These are phyloP conservation scores for Parasarocladium wereldwijsianum DNA, from an alignment of 2,329 filamentous ascomycete genomes.

Conservation along the genomic window DNA sequence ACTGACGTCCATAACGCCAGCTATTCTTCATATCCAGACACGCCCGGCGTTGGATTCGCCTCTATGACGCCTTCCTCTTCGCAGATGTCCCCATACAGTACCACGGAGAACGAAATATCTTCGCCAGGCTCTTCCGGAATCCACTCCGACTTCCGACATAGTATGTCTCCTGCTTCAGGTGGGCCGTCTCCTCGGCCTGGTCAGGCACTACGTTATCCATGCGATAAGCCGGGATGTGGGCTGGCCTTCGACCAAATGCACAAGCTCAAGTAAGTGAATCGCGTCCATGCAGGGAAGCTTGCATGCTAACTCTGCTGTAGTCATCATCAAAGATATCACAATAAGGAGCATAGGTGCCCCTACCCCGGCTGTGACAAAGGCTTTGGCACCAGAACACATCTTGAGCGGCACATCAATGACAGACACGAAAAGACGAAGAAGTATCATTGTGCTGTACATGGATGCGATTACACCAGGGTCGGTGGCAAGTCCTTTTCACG, in stretches of 20 bases:
- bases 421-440: slow-evolving; percentile 45
- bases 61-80: slow-evolving; percentile 27
- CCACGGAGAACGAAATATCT: slow-evolving; percentile 23
- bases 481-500: slow-evolving; percentile 45
- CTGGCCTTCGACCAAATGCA: slow-evolving; percentile 41
- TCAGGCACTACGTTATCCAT: slow-evolving; percentile 13
- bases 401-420: slow-evolving; percentile 48
- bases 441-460: slow-evolving; percentile 39
- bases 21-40: slow-evolving; percentile 26
- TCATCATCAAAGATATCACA: slow-evolving; percentile 47
- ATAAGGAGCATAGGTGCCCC: slow-evolving; percentile 41
- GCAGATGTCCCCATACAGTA: slow-evolving; percentile 31
- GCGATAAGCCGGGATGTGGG: slow-evolving; percentile 21
- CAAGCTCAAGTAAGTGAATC: slow-evolving; percentile 42
- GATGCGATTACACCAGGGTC: slow-evolving; percentile 39
- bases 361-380: slow-evolving; percentile 37
- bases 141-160: slow-evolving; percentile 21
- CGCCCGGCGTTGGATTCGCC: slow-evolving; percentile 22
- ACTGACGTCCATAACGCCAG: slow-evolving; percentile 17
- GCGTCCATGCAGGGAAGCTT: too few relatives aligned
- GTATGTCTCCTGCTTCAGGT: slow-evolving; percentile 17
- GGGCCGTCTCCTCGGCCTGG: slow-evolving; percentile 11
- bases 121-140: slow-evolving; percentile 22
- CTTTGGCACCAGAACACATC: slow-evolving; percentile 47
- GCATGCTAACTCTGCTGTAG: too few relatives aligned